phyloP scores from a whole-genome alignment of 2,329 filamentous ascomycete species.

The Penicillium sp. region DNA sequence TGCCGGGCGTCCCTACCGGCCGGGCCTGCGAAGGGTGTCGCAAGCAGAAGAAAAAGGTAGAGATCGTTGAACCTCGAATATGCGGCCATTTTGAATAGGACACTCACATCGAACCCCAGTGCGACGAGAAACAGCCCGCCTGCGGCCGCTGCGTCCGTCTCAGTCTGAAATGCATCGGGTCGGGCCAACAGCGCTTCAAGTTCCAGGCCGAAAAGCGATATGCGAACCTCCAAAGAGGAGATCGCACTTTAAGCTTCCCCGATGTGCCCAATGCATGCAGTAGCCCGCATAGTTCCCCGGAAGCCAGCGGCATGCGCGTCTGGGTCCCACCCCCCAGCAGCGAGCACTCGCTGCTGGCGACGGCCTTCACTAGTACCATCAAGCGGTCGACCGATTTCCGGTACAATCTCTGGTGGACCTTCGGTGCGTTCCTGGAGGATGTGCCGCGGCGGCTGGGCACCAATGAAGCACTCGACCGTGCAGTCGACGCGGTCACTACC shows the following conservation, averaged over 20 bases:
- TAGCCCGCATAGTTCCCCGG: neutral
- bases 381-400: conserved; percentile 43
- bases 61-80: neutral
- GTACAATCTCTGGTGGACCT: conserved; percentile 49
- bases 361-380: conserved; percentile 35
- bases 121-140: conserved; percentile 46
- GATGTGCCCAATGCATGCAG: too few species aligned
- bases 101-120: conserved; percentile 33
- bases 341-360: conserved; percentile 30
- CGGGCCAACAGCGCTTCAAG: conserved; percentile 50
- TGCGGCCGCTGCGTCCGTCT: conserved; percentile 50
- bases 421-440: conserved; percentile 48
- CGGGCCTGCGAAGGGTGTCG: conserved; percentile 53
- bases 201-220: conserved; percentile 44
- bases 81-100: too few species aligned
- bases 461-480: conserved; percentile 48
- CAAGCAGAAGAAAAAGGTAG: conserved; percentile 54
- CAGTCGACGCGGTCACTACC: conserved; percentile 31
- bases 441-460: conserved; percentile 47
- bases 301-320: neutral
- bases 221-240: conserved; percentile 1
- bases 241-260: too few species aligned
- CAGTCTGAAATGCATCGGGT: conserved; percentile 46
- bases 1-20: conserved; percentile 54
- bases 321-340: too few species aligned